Conservation (phyloP, 495 filamentous ascomycete genomes). For the Xylaria sp. region DNA sequence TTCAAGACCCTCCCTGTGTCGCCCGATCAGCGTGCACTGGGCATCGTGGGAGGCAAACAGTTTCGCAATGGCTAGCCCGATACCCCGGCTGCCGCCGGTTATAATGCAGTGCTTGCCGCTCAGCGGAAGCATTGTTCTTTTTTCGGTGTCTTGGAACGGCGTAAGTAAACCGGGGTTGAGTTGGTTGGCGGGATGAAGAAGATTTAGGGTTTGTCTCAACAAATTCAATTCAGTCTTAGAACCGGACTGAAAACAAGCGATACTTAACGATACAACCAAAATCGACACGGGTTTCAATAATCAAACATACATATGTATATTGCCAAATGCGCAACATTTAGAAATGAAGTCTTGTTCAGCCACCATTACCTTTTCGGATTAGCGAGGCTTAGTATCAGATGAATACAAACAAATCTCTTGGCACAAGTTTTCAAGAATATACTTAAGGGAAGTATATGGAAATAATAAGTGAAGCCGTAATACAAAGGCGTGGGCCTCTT, state of each 20-base stretch:
- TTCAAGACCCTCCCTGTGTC: constrained; percentile 50
- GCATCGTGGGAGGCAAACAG: constrained; percentile 70
- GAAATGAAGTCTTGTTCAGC: too few relatives aligned
- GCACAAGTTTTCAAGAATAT: background rate
- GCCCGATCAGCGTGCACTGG: constrained; percentile 61
- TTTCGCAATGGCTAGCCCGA: constrained; percentile 64
- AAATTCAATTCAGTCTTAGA: background rate
- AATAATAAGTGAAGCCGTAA: background rate
- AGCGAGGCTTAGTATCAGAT: background rate
- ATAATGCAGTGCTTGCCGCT: constrained; percentile 47
- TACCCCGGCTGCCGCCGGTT: constrained; percentile 50
- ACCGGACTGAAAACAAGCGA: background rate
- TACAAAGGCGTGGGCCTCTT: background rate
- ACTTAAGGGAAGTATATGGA: background rate
- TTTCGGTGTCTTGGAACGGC: background rate
- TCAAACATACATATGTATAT: too few relatives aligned
- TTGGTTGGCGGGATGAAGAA: background rate
- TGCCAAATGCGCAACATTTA: too few relatives aligned
- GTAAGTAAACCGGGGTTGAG: background rate
- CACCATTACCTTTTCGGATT: background rate
- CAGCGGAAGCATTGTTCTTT: constrained; percentile 33
- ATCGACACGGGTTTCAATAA: too few relatives aligned
- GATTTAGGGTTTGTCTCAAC: background rate
- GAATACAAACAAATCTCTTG: background rate
- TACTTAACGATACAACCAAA: background rate